Evolutionary conservation across 768 basidiomycete species (phyloP), one percentile per base, ranked within the genome.

Genomic region (Suillus luteus): DNA sequence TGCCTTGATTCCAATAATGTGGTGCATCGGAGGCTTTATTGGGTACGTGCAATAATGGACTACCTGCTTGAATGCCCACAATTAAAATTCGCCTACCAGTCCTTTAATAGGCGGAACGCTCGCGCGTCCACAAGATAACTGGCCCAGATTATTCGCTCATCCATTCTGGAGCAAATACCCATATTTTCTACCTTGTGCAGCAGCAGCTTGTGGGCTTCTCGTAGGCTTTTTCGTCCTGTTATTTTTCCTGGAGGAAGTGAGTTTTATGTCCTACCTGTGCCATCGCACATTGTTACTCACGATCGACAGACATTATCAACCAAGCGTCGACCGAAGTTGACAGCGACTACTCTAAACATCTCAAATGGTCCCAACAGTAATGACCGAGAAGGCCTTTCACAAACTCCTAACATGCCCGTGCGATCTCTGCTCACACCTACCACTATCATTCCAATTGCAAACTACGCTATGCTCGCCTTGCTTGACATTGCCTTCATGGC

Each of bases 51-150:
- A 58, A 55, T 5, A 22, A 9, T 62, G 11, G 24, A 19, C 22
- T 1, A 33, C 40, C 9, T 27, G 2, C 40, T 2, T 27, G 3
- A 19, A 43, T 24, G 7, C 10, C 22, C 27, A 22, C 10, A 14
- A 24, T 12, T 9, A 40, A 31, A 60, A 61, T 11, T n/a, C 5
- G 17, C 61, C 7, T 22, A 10, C 54, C 11, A 31, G 54, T 24
- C 85, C 87, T 10, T 72, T 88, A 24, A 83, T 86, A 40, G 88
- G 87, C 2, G 88, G 87, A 8, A 77, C 77, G 15, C 77, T 89
- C 48, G 78, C 80, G 59, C 80, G 78, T 65, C 88, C 88, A 31
- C 82, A 82, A 44, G 83, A 87, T 41, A 81, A 72, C 31, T 88
- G 84, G 71, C 86, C 86, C 1, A 17, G 64, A 6, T 60, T 81